Evolutionary conservation across 2,329 filamentous ascomycete genomes (phyloP).

Genomic region (Domatiomyces catenatus): DNA sequence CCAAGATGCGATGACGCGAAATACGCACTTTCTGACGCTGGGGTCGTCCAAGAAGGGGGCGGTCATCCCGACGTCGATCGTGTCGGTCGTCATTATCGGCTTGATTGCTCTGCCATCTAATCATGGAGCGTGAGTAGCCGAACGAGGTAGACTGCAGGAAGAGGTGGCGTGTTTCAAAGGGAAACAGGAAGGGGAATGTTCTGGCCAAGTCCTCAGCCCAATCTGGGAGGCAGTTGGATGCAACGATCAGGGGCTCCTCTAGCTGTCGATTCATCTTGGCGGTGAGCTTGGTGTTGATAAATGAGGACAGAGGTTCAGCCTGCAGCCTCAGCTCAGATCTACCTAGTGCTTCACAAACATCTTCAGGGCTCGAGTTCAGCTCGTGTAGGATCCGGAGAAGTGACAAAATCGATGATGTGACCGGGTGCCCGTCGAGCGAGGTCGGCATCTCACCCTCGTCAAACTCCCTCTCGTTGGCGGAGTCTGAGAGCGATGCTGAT

Average conservation of each 20-base stretch:
- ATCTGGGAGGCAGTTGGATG: constrained; percentile 84
- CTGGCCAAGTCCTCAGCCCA: constrained; percentile 94
- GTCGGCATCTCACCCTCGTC: constrained; percentile 48
- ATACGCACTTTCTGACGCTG: constrained; percentile 98
- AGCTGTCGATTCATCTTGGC: constrained; percentile 94
- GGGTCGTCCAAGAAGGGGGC: constrained; percentile 76
- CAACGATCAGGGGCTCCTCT: constrained; percentile 91
- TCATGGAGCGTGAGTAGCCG: constrained; percentile 94
- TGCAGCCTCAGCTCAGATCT: constrained; percentile 47
- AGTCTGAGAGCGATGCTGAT: constrained; percentile 35
- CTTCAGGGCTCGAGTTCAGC: constrained; percentile 82
- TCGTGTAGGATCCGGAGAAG: constrained; percentile 82
- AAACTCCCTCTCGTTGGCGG: constrained; percentile 22
- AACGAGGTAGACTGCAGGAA: constrained; percentile 98
- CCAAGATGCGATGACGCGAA: constrained; percentile 80
- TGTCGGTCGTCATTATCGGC: constrained; percentile 63
- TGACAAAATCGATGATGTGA: constrained; percentile 72
- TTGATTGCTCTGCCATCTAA: constrained; percentile 88
- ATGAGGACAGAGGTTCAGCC: constrained; percentile 74
- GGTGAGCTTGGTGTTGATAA: constrained; percentile 96
- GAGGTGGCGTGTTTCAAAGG: constrained; percentile 90
- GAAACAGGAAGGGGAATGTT: constrained; percentile 90
- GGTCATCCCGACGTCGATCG: constrained; percentile 70
- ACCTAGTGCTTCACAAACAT: constrained; percentile 55
- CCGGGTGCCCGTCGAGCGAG: constrained; percentile 68